These are phyloP conservation scores for Gymnopus androsaceus DNA, from an alignment of 1,284 basidiomycete genomes.

Conservation along the genomic window DNA sequence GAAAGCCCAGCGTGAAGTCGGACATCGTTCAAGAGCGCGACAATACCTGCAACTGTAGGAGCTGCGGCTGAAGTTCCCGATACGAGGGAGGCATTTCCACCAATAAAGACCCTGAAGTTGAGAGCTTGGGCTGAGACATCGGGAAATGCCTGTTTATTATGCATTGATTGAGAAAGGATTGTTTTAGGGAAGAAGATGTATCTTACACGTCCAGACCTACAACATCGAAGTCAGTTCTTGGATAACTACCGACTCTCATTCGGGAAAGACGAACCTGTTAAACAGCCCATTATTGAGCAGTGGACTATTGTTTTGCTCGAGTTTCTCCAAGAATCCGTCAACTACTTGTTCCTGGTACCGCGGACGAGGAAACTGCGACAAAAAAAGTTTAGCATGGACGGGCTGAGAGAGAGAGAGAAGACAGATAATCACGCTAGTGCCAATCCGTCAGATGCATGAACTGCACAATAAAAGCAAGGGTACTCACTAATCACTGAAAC, in stretches of 20 bases:
- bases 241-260: conserved; percentile 7
- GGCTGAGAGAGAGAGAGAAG: conserved; percentile 17
- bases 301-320: conserved; percentile 45
- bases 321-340: conserved; percentile 41
- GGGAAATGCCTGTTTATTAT: conserved; percentile 46
- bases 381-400: not conserved
- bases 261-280: conserved; percentile 46
- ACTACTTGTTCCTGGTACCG: conserved; percentile 52
- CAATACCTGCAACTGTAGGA: conserved; percentile 49
- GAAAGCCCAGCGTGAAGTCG: conserved; percentile 43
- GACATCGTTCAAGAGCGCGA: conserved; percentile 65
- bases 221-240: conserved; percentile 10
- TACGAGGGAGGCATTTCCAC: conserved; percentile 30
- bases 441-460: not conserved
- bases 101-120: conserved; percentile 41
- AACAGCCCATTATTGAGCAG: conserved; percentile 61
- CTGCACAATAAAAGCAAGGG: not conserved
- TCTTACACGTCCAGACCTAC: conserved; percentile 37
- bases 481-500: conserved; percentile 60
- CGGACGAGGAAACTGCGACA: conserved; percentile 53
- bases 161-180: not conserved
- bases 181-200: not conserved
- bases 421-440: not conserved
- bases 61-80: conserved; percentile 47
- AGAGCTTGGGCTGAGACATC: conserved; percentile 64